A percentile compares a stretch with the other conserved stretches of the same genome.
These are phyloP conservation scores for Coemansia sp. DNA, from an alignment of 192 early-diverging fungal species.

Conservation along the genomic window DNA sequence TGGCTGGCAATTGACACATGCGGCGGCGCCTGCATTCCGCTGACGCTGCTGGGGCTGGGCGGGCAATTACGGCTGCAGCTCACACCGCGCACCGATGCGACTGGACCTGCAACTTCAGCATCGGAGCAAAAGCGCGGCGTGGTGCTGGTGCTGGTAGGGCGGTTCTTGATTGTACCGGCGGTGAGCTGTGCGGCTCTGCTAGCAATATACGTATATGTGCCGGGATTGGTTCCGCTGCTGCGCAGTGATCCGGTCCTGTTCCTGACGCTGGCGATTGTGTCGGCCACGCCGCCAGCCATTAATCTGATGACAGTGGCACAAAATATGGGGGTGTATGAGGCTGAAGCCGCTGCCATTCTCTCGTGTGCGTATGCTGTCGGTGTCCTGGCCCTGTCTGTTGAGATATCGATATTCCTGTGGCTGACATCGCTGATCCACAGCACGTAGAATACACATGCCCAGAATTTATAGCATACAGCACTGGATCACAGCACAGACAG, in stretches of 20 bases:
- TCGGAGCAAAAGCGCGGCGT: slow-evolving; percentile 22
- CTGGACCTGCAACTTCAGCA: neutral
- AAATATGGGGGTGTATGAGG: slow-evolving; percentile 61
- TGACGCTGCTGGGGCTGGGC: slow-evolving; percentile 68
- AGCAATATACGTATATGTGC: slow-evolving; percentile 23
- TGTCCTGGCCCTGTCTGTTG: slow-evolving; percentile 24
- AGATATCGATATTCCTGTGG: slow-evolving; percentile 42
- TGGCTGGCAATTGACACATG: slow-evolving; percentile 59
- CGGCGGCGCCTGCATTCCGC: slow-evolving; percentile 68
- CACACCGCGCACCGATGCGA: neutral
- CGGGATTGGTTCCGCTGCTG: slow-evolving; percentile 40
- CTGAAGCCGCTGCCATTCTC: slow-evolving; percentile 60
- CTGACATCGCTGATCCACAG: slow-evolving; percentile 6
- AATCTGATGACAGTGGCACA: slow-evolving; percentile 67
- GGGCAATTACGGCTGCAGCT: slow-evolving; percentile 53
- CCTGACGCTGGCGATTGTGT: slow-evolving; percentile 58
- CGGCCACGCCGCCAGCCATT: slow-evolving; percentile 63
- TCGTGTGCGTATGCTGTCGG: slow-evolving; percentile 59
- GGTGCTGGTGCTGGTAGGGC: slow-evolving; percentile 33
- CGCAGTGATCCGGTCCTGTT: slow-evolving; percentile 60
- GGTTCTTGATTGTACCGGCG: slow-evolving; percentile 42
- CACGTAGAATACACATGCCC: neutral
- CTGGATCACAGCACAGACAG: too few relatives aligned
- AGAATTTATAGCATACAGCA: neutral
- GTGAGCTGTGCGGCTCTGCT: slow-evolving; percentile 25